Evolutionary conservation across 163 green algal species (phyloP), one percentile per base, ranked within the genome.

Genomic region (Trebouxia gelatinosa): DNA sequence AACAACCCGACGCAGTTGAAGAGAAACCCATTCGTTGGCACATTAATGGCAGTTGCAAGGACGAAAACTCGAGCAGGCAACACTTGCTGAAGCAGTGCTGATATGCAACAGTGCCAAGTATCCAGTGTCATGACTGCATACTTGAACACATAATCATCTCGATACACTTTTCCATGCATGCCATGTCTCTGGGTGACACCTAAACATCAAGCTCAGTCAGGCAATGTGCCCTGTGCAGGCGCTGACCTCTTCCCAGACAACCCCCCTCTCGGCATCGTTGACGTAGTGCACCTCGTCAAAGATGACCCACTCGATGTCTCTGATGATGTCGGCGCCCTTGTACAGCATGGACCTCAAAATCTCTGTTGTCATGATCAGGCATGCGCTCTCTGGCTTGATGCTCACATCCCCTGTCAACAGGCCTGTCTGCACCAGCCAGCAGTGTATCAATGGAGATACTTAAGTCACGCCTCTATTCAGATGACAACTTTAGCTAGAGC

Each of bases 201-300:
- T n/a, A n/a, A n/a, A n/a, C n/a, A n/a, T n/a, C n/a, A n/a, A n/a
- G n/a, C n/a, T n/a, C n/a, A n/a, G n/a, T n/a, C n/a, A n/a, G n/a
- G n/a, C n/a, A n/a, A n/a, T n/a, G n/a, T n/a, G n/a, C n/a, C n/a
- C n/a, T n/a, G n/a, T n/a, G n/a, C n/a, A n/a, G n/a, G n/a, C n/a
- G 13, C 78, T 84, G 74, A 90, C 86, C 87, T 98, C 94, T 86
- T 98, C 93, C 93, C 94, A 98, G 50, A 98, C 95, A 59, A 99
- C 95, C 0, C 95, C 95, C 1, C 95, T 83, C 81, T 98, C 95
- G 4, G 84, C 87, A 61, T 99, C 95, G 54, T 97, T 97, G 1
- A 99, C 90, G 79, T 98, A 99, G 81, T 98, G 95, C 51, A 97
- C 93, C 87, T 98, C 94, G 70, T 98, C 94, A 78, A 97, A 98